A percentile compares a stretch with the other conserved stretches of the same genome.
Conservation (phyloP, 352 stramenopile species). For the Pythium insidiosum region DNA sequence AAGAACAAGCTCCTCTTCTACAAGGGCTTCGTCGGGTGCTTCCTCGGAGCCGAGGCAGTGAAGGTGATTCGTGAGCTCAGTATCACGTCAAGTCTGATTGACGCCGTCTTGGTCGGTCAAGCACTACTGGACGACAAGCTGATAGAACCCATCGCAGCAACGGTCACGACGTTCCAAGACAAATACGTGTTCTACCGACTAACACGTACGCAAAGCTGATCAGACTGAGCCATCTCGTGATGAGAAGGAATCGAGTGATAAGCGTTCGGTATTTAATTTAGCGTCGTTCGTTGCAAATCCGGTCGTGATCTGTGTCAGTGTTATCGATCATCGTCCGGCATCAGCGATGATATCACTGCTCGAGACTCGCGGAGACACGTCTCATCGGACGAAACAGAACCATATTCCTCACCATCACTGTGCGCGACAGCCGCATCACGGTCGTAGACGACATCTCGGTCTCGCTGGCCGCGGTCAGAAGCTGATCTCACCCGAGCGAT, state of each 20-base stretch:
- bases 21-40: slow-evolving; percentile 78
- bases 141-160: slow-evolving; percentile 68
- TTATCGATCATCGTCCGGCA: slow-evolving; percentile 8
- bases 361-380: slow-evolving; percentile 3
- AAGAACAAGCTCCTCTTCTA: slow-evolving; percentile 87
- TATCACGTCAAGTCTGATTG: slow-evolving; percentile 58
- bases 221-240: no score
- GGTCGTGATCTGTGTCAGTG: slow-evolving; percentile 6
- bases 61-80: slow-evolving; percentile 75
- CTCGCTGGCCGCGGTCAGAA: slow-evolving; percentile 4
- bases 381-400: slow-evolving; percentile 17
- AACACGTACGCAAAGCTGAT: slow-evolving; percentile 22
- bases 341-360: slow-evolving; percentile 8
- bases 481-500: no score
- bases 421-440: slow-evolving; percentile 9
- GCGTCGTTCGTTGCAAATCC: background rate
- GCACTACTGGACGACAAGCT: slow-evolving; percentile 68
- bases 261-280: background rate
- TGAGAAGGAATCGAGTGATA: no score
- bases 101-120: slow-evolving; percentile 78
- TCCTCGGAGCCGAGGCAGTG: slow-evolving; percentile 77
- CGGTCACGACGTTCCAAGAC: slow-evolving; percentile 73
- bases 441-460: slow-evolving; percentile 4
- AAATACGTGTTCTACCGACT: slow-evolving; percentile 85
- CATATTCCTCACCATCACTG: slow-evolving; percentile 16